Conservation (phyloP, 352 stramenopile species). For the Pythium aphanidermatum region DNA sequence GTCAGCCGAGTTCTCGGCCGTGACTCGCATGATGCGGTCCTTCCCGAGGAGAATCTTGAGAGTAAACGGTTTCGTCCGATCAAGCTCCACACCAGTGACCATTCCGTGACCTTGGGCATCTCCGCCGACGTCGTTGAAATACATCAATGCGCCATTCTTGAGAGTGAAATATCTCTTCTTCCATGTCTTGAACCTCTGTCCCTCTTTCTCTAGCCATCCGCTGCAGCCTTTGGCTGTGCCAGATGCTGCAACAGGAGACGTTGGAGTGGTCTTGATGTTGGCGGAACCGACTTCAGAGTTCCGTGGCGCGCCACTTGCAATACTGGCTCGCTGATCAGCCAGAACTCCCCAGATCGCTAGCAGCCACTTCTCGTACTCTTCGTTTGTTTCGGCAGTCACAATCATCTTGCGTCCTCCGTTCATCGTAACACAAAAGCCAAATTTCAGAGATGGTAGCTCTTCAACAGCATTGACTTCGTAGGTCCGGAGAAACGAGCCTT, state of each 20-base stretch:
- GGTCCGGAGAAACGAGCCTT: constrained; percentile 40
- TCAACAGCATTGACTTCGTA: constrained; percentile 33
- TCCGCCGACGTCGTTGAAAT: constrained; percentile 56
- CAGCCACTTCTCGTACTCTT: constrained; percentile 65
- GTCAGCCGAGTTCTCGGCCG: constrained; percentile 24
- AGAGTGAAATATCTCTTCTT: constrained; percentile 71
- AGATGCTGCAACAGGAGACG: constrained; percentile 1
- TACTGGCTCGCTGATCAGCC: constrained; percentile 10
- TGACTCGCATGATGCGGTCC: constrained; percentile 30
- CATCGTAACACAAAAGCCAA: constrained; percentile 43
- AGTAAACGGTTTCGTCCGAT: constrained; percentile 44
- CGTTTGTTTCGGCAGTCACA: constrained; percentile 50
- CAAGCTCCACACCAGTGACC: constrained; percentile 33
- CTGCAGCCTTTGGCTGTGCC: constrained; percentile 19
- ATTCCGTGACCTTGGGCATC: constrained; percentile 55
- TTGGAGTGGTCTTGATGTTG: constrained; percentile 11
- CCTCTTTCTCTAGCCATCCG: constrained; percentile 77
- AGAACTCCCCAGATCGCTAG: constrained; percentile 29
- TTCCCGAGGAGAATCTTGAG: constrained; percentile 35
- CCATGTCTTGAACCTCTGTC: constrained; percentile 70
- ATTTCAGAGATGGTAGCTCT: constrained; percentile 24
- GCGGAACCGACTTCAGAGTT: constrained; percentile 9
- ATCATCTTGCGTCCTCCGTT: constrained; percentile 41
- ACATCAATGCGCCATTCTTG: constrained; percentile 64
- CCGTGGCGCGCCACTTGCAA: background rate